phyloP scores from a whole-genome alignment of 2,329 filamentous ascomycete genomes.

The Epichloe typhina region DNA sequence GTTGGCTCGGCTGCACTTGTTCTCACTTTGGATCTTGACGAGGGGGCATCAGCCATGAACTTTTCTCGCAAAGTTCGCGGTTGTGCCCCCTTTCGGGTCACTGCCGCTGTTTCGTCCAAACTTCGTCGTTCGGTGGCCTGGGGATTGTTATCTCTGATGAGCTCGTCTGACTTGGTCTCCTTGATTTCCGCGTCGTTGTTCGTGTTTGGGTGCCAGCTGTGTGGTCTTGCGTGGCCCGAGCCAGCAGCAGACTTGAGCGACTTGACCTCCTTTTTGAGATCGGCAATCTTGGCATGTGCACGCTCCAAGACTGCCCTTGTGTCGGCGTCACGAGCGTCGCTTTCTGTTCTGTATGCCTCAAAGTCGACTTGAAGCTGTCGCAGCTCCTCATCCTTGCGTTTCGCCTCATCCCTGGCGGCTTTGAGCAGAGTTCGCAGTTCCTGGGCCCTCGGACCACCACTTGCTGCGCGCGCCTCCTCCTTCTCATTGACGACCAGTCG shows the following conservation, averaged over 20 bases:
- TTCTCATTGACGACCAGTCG: conserved; percentile 12
- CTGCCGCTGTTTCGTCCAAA: conserved; percentile 4
- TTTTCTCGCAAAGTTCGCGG: conserved; percentile 22
- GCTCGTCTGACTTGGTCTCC: conserved; percentile 10
- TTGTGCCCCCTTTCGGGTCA: conserved; percentile 5
- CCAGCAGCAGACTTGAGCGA: conserved; percentile 23
- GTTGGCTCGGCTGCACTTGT: conserved; percentile 12
- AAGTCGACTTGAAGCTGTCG: conserved; percentile 37
- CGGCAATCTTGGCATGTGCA: conserved; percentile 42
- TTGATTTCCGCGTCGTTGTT: conserved; percentile 5
- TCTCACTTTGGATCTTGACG: conserved; percentile 7
- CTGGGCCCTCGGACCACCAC: conserved; percentile 20
- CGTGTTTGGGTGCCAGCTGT: conserved; percentile 17
- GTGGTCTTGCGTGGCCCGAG: conserved; percentile 13
- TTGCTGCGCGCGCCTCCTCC: conserved; percentile 23
- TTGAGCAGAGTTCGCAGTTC: conserved; percentile 30
- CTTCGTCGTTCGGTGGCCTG: conserved; percentile 1
- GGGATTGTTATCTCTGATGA: not conserved
- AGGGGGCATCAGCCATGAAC: conserved; percentile 18
- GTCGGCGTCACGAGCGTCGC: conserved; percentile 40
- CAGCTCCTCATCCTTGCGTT: conserved; percentile 36
- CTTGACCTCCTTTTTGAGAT: conserved; percentile 41
- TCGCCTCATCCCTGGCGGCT: conserved; percentile 29
- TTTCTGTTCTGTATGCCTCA: conserved; percentile 38
- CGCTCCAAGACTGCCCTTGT: conserved; percentile 41